phyloP scores from a whole-genome alignment of 1,284 basidiomycete genomes.

The Sanghuangporus weigelae region DNA sequence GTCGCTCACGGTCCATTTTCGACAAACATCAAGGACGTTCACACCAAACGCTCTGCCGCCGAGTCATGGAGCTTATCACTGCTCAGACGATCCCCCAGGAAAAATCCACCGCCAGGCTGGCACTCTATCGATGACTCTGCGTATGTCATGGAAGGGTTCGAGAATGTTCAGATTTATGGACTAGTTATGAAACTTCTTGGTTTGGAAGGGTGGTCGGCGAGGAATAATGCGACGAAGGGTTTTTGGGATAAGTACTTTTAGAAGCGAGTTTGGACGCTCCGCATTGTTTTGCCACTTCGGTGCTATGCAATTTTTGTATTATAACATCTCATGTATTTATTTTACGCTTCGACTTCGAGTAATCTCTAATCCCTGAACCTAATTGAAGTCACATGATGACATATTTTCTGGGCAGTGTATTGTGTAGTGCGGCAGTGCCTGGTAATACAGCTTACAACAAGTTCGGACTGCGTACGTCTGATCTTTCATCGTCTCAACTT shows the following conservation, averaged over 20 bases:
- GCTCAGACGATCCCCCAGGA: conserved; percentile 5
- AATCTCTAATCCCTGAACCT: background rate
- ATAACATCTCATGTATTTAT: background rate
- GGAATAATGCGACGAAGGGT: conserved; percentile 70
- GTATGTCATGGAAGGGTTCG: conserved; percentile 74
- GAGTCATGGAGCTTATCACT: conserved; percentile 15
- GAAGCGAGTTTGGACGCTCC: background rate
- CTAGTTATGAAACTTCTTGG: conserved; percentile 74
- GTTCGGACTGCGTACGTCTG: background rate
- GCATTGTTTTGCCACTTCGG: background rate
- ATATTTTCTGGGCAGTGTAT: background rate
- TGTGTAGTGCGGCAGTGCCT: background rate
- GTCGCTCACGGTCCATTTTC: conserved; percentile 87
- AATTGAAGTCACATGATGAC: background rate
- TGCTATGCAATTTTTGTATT: background rate
- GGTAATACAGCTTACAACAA: background rate
- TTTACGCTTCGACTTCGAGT: background rate
- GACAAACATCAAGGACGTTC: conserved; percentile 52
- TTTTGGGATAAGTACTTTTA: conserved; percentile 79
- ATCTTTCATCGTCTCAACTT: background rate
- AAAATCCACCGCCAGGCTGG: conserved; percentile 43
- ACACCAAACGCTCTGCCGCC: conserved; percentile 28
- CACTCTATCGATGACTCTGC: conserved; percentile 58
- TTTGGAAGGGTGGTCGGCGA: conserved; percentile 51
- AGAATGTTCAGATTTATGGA: conserved; percentile 82